Base-by-base conservation (phyloP, 257 asterid species). In the Scutellaria barbata region DNA sequence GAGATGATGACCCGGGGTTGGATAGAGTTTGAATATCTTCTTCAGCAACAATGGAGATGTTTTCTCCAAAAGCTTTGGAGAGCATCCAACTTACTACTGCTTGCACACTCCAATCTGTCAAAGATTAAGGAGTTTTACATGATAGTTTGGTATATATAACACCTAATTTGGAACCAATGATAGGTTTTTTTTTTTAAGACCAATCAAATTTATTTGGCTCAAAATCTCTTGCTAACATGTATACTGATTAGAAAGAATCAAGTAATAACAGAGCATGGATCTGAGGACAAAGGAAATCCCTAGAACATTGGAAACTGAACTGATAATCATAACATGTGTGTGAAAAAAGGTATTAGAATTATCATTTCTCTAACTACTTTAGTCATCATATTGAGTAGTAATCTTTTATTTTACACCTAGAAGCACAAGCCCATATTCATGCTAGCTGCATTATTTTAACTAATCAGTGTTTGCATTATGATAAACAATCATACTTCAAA, bases 91-190 rank as follows among this genome's bases (percentile, higher is more conserved):
- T 87, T 41, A 90, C 87, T 25, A 83, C 78, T 67, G 95, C 97
- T 87, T 91, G 97, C 66, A 91, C 97, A 41, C 97, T 86, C 92
- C 88, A 89, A 70, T 91, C 96, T 91, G 85, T 79, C 66, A 75
- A 20, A 70, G 47, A 56, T 42, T 8, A 45, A 68, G 42, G 13
- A 53, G 57, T 58, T 13, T 48, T 48, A 51, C 22, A 6, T 16
- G 18, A 51, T 51, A 51, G 18, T 14, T 51, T 50, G 6, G 55
- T 50, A n/a, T 14, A 50, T 50, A 14, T 30, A 30, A 2, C 35
- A 30, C 35, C 35, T 30, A 4, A 30, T 30, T 30, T 30, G 55
- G 55, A 50, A 14, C 55, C 8, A 50, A 50, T 50, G 3, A 50
- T 11, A 5, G 50, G 16, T 45, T 57, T 1, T 41, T 62, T 62